Evolutionary conservation across 805 yeast species (phyloP).

Genomic region (Candida arabinofermentans): DNA sequence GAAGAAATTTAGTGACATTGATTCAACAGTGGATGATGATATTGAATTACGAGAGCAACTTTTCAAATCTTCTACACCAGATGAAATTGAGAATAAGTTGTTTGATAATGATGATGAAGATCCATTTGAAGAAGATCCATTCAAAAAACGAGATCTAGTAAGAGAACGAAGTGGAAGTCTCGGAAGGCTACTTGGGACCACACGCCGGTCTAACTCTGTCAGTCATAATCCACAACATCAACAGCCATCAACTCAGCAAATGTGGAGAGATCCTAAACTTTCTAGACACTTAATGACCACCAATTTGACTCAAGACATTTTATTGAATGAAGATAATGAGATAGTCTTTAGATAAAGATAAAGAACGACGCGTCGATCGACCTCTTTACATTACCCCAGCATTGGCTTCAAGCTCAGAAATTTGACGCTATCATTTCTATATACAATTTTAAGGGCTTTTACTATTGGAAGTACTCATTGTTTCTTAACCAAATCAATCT

Average conservation of each 20-base stretch:
- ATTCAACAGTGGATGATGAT: not conserved
- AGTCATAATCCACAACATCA: not conserved
- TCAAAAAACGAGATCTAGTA: not conserved
- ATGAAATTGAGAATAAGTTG: not conserved
- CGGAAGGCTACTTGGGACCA: not conserved
- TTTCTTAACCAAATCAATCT: not conserved
- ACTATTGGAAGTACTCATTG: no score
- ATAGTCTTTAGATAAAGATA: slow-evolving; percentile 3
- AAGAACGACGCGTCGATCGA: not conserved
- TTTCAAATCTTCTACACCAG: not conserved
- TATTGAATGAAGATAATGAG: slow-evolving; percentile 14
- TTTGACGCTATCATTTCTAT: not conserved
- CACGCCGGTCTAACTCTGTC: not conserved
- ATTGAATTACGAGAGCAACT: not conserved
- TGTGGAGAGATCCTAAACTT: slow-evolving; percentile 6
- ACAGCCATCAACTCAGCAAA: not conserved
- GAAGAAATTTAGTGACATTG: not conserved
- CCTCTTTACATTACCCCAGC: not conserved
- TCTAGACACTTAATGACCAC: slow-evolving; percentile 3
- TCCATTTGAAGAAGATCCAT: not conserved
- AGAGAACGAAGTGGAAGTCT: not conserved
- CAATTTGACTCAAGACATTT: slow-evolving; percentile 8
- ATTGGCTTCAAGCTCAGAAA: not conserved
- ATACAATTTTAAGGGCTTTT: no score
- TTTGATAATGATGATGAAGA: not conserved